These are phyloP conservation scores for Populus ilicifolia DNA, from an alignment of 345 rosid species.

Conservation along the genomic window DNA sequence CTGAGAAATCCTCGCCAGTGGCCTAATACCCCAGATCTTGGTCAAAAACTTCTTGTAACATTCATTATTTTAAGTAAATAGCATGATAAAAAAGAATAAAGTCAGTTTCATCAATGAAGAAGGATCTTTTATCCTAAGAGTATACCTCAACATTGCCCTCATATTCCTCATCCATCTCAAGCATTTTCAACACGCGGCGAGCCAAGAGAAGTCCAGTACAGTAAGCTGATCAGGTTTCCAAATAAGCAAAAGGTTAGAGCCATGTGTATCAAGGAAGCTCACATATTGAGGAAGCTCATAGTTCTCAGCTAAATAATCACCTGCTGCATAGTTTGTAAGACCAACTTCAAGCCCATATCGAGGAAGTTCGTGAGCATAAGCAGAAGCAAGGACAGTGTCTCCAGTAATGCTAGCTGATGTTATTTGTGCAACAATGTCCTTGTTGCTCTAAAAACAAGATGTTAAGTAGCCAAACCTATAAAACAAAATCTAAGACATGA, in stretches of 20 bases:
- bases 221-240: slow-evolving; percentile 40
- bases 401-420: slow-evolving; percentile 57
- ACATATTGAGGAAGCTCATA: neutral
- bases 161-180: slow-evolving; percentile 71
- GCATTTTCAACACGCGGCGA: slow-evolving; percentile 57
- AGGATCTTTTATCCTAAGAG: neutral
- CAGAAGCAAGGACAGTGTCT: slow-evolving; percentile 63
- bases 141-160: slow-evolving; percentile 75
- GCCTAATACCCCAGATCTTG: slow-evolving; percentile 40
- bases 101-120: neutral
- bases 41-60: neutral
- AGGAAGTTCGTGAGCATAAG: slow-evolving; percentile 64
- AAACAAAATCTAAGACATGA: neutral
- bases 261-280: neutral
- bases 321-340: slow-evolving; percentile 75
- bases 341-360: slow-evolving; percentile 62
- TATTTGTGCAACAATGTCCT: slow-evolving; percentile 57
- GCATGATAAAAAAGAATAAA: neutral
- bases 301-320: slow-evolving; percentile 19
- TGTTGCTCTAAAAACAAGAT: slow-evolving; percentile 48
- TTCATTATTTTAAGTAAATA: neutral
- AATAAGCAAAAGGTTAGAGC: neutral
- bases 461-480: slow-evolving; percentile 10
- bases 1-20: slow-evolving; percentile 73
- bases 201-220: slow-evolving; percentile 76